Evolutionary conservation across 768 basidiomycete species (phyloP).

Genomic region (Psilocybe azurescens): DNA sequence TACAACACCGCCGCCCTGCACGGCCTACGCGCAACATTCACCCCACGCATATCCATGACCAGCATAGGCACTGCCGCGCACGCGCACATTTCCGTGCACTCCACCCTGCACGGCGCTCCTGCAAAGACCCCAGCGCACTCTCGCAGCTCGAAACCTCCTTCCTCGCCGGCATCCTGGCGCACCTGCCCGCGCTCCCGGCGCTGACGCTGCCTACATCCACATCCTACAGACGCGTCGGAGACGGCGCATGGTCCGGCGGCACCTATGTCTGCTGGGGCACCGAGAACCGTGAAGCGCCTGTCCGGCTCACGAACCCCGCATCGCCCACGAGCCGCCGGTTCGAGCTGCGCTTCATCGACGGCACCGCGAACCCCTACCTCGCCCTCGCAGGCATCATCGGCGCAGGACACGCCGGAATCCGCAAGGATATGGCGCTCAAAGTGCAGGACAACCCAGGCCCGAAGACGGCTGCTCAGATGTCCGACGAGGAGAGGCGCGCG

Average conservation of each 20-base stretch:
- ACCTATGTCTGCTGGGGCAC: conserved; percentile 73
- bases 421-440: conserved; percentile 39
- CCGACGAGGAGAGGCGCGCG: too few relatives aligned
- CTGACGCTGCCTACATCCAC: conserved; percentile 64
- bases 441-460: too few relatives aligned
- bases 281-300: conserved; percentile 69
- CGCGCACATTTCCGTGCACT: conserved; percentile 68
- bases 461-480: too few relatives aligned
- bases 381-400: conserved; percentile 62
- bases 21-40: conserved; percentile 70
- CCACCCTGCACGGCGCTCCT: conserved; percentile 22
- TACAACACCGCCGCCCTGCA: conserved; percentile 67
- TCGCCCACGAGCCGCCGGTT: conserved; percentile 59
- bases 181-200: conserved; percentile 61
- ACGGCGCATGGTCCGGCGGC: conserved; percentile 77
- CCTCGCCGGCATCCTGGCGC: conserved; percentile 60
- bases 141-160: conserved; percentile 58
- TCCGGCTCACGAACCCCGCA: conserved; percentile 58
- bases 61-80: conserved; percentile 63
- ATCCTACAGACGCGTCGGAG: conserved; percentile 67
- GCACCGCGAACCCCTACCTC: conserved; percentile 66
- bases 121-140: conserved; percentile 37
- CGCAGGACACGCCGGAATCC: conserved; percentile 59
- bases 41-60: conserved; percentile 53
- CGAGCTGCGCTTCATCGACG: conserved; percentile 67